Evolutionary conservation across 495 filamentous ascomycete genomes (phyloP).

Genomic region (Xylaria curta): DNA sequence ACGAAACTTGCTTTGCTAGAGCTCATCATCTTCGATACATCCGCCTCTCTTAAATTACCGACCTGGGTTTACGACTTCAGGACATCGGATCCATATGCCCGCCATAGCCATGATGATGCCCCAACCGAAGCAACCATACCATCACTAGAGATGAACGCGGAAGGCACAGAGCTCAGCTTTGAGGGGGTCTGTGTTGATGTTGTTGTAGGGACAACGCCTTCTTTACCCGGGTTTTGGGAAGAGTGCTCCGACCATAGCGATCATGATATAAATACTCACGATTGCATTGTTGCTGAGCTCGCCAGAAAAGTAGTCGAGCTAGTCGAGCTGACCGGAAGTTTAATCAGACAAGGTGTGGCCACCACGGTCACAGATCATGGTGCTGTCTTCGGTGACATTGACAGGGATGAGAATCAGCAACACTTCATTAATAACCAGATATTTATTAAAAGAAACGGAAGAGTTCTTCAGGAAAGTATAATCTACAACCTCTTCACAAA

Average conservation of each 20-base stretch:
- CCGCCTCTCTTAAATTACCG: background rate
- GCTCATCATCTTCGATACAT: slow-evolving; percentile 7
- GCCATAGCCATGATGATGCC: background rate
- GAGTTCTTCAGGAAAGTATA: background rate
- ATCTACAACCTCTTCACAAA: background rate
- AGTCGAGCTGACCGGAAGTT: background rate
- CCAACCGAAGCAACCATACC: background rate
- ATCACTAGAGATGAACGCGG: slow-evolving; percentile 3
- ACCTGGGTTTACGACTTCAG: slow-evolving; percentile 12
- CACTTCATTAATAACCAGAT: background rate
- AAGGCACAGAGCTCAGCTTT: slow-evolving; percentile 10
- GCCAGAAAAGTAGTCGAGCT: slow-evolving; percentile 3
- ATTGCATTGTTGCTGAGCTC: background rate
- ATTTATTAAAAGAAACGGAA: background rate
- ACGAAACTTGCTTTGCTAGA: background rate
- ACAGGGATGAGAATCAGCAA: background rate
- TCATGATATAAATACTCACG: background rate
- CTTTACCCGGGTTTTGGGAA: slow-evolving; percentile 10
- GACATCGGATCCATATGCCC: background rate
- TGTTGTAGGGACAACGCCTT: background rate
- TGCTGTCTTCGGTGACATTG: background rate
- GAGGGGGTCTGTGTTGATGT: slow-evolving; percentile 1
- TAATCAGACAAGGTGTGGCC: background rate
- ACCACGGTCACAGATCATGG: background rate
- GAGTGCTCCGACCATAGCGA: background rate